Conservation (phyloP, 305 asterid species). For the Caryopteris hybrid region DNA sequence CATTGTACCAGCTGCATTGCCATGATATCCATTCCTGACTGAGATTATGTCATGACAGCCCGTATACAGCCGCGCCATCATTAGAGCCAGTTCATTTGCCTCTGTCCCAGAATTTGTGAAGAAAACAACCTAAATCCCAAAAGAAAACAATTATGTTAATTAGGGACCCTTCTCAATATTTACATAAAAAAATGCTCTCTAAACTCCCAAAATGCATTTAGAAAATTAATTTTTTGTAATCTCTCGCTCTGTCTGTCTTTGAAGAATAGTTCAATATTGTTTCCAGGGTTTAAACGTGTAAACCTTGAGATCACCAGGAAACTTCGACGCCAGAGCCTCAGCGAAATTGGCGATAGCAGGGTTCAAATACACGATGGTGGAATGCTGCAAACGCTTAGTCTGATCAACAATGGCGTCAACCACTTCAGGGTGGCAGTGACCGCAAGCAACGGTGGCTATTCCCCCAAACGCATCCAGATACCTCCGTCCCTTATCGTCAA, state of each 20-base stretch:
- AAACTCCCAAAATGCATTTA: too few species aligned
- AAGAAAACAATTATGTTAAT: neutral
- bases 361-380: conserved; percentile 62
- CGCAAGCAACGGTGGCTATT: conserved; percentile 70
- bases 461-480: conserved; percentile 74
- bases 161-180: too few species aligned
- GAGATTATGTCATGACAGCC: conserved; percentile 69
- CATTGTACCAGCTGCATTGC: conserved; percentile 85
- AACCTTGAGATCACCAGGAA: conserved; percentile 79
- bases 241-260: neutral
- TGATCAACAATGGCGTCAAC: conserved; percentile 69
- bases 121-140: conserved; percentile 56
- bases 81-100: conserved; percentile 79
- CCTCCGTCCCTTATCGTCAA: conserved; percentile 55
- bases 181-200: too few species aligned
- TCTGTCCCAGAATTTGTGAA: conserved; percentile 89
- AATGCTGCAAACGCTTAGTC: conserved; percentile 64
- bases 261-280: neutral
- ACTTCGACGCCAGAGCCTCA: conserved; percentile 67
- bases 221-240: neutral
- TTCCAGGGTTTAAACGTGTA: neutral
- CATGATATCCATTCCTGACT: conserved; percentile 78
- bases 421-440: conserved; percentile 89
- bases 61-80: conserved; percentile 68
- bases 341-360: conserved; percentile 76